Percentiles rank a stretch among this genome's conserved stretches.
Evolutionary conservation across 176 grass and related monocot species (phyloP).

Genomic region (Oryza officinalis): DNA sequence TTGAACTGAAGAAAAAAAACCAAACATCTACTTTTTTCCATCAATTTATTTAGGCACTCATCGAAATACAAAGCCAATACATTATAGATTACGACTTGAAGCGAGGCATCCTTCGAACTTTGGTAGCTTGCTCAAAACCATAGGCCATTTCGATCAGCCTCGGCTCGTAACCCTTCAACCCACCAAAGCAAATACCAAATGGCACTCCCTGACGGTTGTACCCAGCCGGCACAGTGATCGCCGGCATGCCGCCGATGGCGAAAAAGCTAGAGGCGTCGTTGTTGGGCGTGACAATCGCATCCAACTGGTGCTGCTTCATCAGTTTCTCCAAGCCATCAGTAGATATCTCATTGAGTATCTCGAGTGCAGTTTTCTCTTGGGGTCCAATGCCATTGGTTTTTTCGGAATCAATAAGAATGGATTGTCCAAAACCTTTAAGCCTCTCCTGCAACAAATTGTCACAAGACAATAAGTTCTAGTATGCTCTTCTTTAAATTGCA

Average conservation of each 20-base stretch:
- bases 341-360: conserved; percentile 27
- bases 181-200: conserved; percentile 53
- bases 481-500: too few relatives aligned
- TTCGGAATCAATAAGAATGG: conserved; percentile 5
- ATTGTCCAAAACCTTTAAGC: conserved; percentile 36
- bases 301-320: conserved; percentile 41
- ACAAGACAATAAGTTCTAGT: too few relatives aligned
- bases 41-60: too few relatives aligned
- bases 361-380: conserved; percentile 17
- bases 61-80: too few relatives aligned
- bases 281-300: conserved; percentile 39
- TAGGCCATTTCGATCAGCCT: conserved; percentile 65
- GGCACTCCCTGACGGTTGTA: conserved; percentile 39
- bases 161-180: conserved; percentile 54
- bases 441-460: conserved; percentile 34
- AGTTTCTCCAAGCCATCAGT: conserved; percentile 42
- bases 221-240: conserved; percentile 54
- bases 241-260: conserved; percentile 44
- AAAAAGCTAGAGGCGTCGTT: neutral
- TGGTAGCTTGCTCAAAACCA: conserved; percentile 58
- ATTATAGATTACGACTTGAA: neutral
- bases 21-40: too few relatives aligned
- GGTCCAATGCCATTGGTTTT: conserved; percentile 44
- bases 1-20: too few relatives aligned
- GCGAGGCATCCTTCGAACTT: conserved; percentile 40